These are phyloP conservation scores for Aspergillus steynii DNA, from an alignment of 495 filamentous ascomycete species.

Conservation along the genomic window DNA sequence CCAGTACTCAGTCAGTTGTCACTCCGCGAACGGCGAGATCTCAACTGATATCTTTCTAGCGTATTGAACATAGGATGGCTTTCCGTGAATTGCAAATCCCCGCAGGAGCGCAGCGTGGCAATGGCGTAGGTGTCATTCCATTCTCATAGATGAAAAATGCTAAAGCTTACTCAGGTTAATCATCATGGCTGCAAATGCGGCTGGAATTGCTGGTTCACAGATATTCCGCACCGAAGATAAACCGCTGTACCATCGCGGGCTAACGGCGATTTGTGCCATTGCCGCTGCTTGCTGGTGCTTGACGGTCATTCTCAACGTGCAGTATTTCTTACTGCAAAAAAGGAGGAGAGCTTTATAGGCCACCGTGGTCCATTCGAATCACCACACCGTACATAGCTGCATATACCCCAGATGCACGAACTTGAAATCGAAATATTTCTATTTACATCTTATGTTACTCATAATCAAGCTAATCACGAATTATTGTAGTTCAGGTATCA, in stretches of 20 bases:
- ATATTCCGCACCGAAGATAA: conserved; percentile 20
- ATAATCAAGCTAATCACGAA: too few species aligned
- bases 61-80: conserved; percentile 18
- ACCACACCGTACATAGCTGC: too few species aligned
- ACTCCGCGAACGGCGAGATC: conserved; percentile 16
- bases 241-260: conserved; percentile 15
- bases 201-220: conserved; percentile 18
- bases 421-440: too few species aligned
- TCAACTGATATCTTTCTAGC: conserved; percentile 13
- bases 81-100: conserved; percentile 14
- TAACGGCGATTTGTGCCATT: conserved; percentile 6
- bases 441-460: too few species aligned
- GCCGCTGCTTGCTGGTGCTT: background rate
- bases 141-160: background rate
- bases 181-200: conserved; percentile 20
- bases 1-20: conserved; percentile 52
- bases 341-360: background rate
- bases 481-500: background rate
- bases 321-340: background rate
- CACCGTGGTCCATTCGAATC: too few species aligned
- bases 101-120: conserved; percentile 15
- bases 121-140: conserved; percentile 12
- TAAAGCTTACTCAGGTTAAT: background rate
- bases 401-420: too few species aligned
- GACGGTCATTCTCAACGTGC: background rate